A percentile compares a stretch with the other conserved stretches of the same genome.
phyloP scores from a whole-genome alignment of 192 early-diverging fungal species.

The Coemansia sp. region DNA sequence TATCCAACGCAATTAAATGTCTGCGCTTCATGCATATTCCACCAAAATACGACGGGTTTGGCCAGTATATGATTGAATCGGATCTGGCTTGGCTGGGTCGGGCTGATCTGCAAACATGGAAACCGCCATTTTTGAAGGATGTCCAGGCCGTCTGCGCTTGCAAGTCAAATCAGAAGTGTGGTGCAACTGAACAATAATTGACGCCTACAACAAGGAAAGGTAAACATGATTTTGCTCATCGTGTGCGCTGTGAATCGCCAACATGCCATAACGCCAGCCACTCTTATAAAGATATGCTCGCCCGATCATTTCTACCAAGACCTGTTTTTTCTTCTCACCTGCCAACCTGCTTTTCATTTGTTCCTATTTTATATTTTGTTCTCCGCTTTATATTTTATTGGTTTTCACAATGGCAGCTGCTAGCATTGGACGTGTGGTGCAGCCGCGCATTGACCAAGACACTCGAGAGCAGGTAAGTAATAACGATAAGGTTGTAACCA shows the following conservation, averaged over 20 bases:
- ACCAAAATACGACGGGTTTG: background rate
- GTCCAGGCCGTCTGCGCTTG: background rate
- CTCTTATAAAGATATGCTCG: background rate
- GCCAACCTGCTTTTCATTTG: background rate
- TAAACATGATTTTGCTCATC: background rate
- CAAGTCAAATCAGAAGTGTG: conserved; percentile 6
- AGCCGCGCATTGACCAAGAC: background rate
- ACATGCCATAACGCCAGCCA: background rate
- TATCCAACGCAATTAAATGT: background rate
- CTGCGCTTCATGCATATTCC: background rate
- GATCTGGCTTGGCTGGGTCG: background rate
- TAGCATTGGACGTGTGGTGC: background rate
- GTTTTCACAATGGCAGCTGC: background rate
- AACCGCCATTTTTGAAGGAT: background rate
- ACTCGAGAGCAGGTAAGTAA: background rate
- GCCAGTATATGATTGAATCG: background rate
- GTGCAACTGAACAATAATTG: background rate
- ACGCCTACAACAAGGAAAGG: background rate
- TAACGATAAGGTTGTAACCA: background rate
- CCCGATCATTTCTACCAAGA: background rate
- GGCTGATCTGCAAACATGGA: conserved; percentile 17
- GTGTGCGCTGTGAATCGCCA: background rate
- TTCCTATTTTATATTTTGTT: background rate
- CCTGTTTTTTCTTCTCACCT: background rate
- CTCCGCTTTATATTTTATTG: background rate